A percentile compares a stretch with the other conserved stretches of the same genome.
phyloP scores from a whole-genome alignment of 139 green algal genomes.

The Axilococcus clingmanii region DNA sequence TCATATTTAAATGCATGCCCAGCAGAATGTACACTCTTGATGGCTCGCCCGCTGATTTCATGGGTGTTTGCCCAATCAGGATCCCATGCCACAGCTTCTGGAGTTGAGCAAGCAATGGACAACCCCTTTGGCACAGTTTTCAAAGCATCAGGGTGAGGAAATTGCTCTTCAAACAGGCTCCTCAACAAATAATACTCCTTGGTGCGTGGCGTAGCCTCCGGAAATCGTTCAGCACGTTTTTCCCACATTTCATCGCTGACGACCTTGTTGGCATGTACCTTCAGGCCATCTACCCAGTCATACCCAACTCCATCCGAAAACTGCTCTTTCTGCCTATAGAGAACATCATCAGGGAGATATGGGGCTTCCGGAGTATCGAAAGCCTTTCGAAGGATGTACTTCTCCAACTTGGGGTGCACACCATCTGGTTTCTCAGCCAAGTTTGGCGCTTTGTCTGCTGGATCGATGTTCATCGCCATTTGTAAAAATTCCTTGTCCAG shows the following conservation, averaged over 20 bases:
- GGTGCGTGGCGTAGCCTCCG: constrained; percentile 72
- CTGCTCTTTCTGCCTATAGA: constrained; percentile 99
- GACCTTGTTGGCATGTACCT: constrained; percentile 49
- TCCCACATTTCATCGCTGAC: constrained; percentile 60
- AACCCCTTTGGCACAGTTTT: constrained; percentile 59
- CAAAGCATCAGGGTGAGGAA: constrained; percentile 51
- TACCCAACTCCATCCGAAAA: constrained; percentile 94
- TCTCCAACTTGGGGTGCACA: constrained; percentile 75
- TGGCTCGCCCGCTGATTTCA: constrained; percentile 61
- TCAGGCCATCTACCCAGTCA: constrained; percentile 78
- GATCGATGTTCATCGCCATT: constrained; percentile 78
- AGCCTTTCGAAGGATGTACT: constrained; percentile 94
- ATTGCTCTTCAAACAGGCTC: constrained; percentile 83
- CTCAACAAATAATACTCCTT: constrained; percentile 90
- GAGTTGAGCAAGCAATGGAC: constrained; percentile 61
- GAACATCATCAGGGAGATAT: constrained; percentile 78
- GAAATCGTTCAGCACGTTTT: constrained; percentile 50
- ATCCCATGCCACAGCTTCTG: constrained; percentile 56
- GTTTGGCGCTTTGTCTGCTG: constrained; percentile 78
- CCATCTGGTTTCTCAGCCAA: constrained; percentile 55
- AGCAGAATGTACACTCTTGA: constrained; percentile 37
- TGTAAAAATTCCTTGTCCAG: constrained; percentile 84
- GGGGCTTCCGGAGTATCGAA: constrained; percentile 85
- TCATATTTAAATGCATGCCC: no score
- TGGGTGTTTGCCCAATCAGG: constrained; percentile 50